phyloP scores from a whole-genome alignment of 2,329 filamentous ascomycete species.

The Piedraia hortae region DNA sequence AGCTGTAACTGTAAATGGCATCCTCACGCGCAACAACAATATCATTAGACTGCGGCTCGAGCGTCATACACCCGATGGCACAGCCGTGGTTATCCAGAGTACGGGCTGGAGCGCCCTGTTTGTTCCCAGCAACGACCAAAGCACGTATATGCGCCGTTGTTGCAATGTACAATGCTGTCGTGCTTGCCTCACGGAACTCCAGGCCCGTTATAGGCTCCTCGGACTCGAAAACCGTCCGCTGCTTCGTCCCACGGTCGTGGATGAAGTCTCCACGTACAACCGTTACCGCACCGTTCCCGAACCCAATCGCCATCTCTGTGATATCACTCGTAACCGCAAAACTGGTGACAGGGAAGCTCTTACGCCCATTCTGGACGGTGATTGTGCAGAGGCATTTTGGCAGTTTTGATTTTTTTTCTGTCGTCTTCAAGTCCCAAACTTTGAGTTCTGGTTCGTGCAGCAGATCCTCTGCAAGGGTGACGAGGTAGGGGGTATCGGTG shows the following conservation, averaged over 20 bases:
- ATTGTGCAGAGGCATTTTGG: conserved; percentile 73
- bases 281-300: conserved; percentile 82
- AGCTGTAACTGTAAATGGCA: conserved; percentile 78
- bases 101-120: conserved; percentile 67
- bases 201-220: conserved; percentile 90
- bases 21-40: conserved; percentile 84
- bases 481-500: conserved; percentile 57
- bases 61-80: conserved; percentile 79
- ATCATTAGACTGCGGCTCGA: conserved; percentile 53
- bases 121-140: conserved; percentile 60
- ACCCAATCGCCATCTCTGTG: conserved; percentile 79
- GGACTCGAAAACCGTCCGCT: conserved; percentile 84
- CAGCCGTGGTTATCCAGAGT: conserved; percentile 76
- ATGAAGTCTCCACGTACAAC: conserved; percentile 83
- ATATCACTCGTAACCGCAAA: conserved; percentile 71
- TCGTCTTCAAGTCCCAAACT: conserved; percentile 90
- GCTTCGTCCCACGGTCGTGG: conserved; percentile 79
- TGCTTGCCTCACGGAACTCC: conserved; percentile 36
- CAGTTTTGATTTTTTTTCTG: conserved; percentile 74
- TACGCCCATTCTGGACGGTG: conserved; percentile 64
- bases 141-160: conserved; percentile 74
- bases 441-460: conserved; percentile 70
- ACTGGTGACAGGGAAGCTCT: conserved; percentile 84
- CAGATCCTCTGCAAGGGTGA: conserved; percentile 71
- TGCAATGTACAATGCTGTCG: conserved; percentile 66